These are phyloP conservation scores for Carex parvula DNA, from an alignment of 176 grass and related monocot genomes.

Conservation along the genomic window DNA sequence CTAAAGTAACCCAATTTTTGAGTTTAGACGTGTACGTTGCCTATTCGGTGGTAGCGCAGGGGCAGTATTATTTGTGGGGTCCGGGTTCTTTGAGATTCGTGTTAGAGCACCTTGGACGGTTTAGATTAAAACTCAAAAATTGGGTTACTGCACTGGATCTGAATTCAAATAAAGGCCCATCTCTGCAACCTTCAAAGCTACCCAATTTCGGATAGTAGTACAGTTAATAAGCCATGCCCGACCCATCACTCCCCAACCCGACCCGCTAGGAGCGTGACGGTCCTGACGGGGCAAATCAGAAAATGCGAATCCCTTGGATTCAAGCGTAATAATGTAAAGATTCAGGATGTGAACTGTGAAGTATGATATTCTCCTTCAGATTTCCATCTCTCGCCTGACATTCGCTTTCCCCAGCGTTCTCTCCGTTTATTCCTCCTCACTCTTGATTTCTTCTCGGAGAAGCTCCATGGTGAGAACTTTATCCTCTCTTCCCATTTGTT, in stretches of 20 bases:
- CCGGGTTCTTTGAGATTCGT: too few relatives aligned
- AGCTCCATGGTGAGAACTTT: background rate
- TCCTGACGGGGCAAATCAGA: background rate
- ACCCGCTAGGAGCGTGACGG: background rate
- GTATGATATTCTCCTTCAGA: background rate
- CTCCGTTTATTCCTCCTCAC: background rate
- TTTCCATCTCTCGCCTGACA: background rate
- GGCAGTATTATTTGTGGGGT: too few relatives aligned
- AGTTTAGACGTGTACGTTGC: too few relatives aligned
- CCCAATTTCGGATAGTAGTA: background rate
- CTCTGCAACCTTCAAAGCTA: background rate
- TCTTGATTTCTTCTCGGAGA: slow-evolving; percentile 7
- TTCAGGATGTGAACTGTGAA: background rate
- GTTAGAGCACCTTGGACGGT: too few relatives aligned
- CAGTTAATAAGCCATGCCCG: background rate
- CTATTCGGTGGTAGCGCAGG: too few relatives aligned
- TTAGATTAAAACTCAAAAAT: too few relatives aligned
- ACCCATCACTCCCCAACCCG: background rate
- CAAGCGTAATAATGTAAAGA: background rate
- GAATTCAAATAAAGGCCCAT: background rate
- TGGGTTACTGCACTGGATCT: too few relatives aligned
- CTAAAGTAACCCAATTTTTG: too few relatives aligned
- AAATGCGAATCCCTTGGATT: background rate
- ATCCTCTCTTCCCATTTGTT: background rate
- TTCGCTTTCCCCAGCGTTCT: background rate